Conservation (phyloP, 75 land plant genomes). For the Pinus albicaulis region DNA sequence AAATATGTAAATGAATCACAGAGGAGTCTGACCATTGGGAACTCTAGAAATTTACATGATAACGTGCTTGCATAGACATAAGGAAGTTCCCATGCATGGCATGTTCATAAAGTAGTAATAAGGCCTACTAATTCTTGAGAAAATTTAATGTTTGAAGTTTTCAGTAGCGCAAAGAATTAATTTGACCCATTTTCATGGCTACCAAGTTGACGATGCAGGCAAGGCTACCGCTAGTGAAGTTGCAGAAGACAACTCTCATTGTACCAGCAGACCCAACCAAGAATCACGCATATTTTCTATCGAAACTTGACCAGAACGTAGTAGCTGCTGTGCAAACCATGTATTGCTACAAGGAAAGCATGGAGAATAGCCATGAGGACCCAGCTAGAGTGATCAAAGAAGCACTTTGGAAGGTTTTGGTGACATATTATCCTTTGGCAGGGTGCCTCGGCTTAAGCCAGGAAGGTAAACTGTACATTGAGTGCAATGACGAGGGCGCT, state of each 20-base stretch:
- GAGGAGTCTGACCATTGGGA: background rate
- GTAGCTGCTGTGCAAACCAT: constrained; percentile 69
- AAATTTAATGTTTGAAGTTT: background rate
- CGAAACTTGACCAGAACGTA: constrained; percentile 83
- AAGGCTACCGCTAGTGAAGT: constrained; percentile 20
- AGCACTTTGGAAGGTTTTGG: constrained; percentile 62
- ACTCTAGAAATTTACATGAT: background rate
- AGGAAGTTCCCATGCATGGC: too few relatives aligned
- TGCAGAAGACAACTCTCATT: constrained; percentile 50
- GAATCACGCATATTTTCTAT: constrained; percentile 73
- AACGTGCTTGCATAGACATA: background rate
- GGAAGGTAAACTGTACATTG: constrained; percentile 68
- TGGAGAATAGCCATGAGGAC: constrained; percentile 32
- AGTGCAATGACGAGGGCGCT: constrained; percentile 77
- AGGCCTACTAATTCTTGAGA: background rate
- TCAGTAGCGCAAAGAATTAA: background rate
- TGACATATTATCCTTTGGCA: constrained; percentile 80
- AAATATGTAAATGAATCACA: too few relatives aligned
- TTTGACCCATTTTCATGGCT: background rate
- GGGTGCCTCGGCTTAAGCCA: constrained; percentile 80
- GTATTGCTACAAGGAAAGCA: constrained; percentile 54
- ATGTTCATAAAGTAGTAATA: background rate
- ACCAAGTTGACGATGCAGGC: background rate
- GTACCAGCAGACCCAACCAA: constrained; percentile 52
- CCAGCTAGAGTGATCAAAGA: constrained; percentile 52